Conservation (phyloP, 805 yeast genomes). For the Tetrapisispora phaffii region DNA sequence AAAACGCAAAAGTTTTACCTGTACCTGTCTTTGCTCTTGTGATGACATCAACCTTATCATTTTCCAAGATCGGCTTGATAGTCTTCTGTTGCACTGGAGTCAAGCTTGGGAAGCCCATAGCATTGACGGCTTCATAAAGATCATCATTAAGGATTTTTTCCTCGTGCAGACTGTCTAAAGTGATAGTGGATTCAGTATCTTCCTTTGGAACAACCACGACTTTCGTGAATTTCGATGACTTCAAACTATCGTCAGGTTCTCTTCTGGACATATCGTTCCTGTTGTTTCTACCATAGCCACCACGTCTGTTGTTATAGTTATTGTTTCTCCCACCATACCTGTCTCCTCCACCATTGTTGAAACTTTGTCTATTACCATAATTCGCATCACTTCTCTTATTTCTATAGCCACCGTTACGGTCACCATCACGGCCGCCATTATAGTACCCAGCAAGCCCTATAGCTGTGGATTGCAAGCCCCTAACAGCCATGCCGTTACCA, state of each 20-base stretch:
- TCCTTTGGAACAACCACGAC: conserved; percentile 9
- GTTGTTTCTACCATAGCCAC: not conserved
- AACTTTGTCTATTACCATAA: not conserved
- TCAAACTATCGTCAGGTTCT: not conserved
- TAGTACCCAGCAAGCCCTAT: not conserved
- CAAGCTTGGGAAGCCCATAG: conserved; percentile 41
- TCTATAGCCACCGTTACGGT: too few species aligned
- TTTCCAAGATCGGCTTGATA: conserved; percentile 44
- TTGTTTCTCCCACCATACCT: not conserved
- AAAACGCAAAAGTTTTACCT: conserved; percentile 86
- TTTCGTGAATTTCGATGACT: conserved; percentile 2
- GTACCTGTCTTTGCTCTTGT: conserved; percentile 93
- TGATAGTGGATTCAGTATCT: conserved; percentile 13
- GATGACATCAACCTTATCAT: conserved; percentile 51
- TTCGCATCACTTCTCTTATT: too few species aligned
- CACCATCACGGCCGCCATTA: not conserved
- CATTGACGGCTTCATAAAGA: conserved; percentile 30
- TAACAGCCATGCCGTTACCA: not conserved
- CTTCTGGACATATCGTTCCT: not conserved
- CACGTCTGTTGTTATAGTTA: not conserved
- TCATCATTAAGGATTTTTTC: conserved; percentile 23
- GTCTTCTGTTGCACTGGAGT: conserved; percentile 65
- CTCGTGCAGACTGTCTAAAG: conserved; percentile 24
- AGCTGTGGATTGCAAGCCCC: not conserved
- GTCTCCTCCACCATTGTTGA: not conserved